phyloP scores from a whole-genome alignment of 345 rosid genomes.

The Dovyalis caffra region DNA sequence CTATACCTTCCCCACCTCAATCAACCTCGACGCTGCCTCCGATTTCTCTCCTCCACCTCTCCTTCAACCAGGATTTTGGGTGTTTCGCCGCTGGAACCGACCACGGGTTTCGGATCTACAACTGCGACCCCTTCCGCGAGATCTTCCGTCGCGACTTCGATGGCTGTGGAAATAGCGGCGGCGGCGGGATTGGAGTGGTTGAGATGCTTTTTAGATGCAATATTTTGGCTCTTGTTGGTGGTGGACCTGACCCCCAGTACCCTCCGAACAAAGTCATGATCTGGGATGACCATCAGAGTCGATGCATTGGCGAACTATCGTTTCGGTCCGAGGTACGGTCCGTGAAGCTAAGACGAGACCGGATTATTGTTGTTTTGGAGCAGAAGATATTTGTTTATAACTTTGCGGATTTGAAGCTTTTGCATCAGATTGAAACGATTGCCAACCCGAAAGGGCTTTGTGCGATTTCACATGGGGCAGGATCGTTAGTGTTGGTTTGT shows the following conservation, averaged over 20 bases:
- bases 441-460: conserved; percentile 89
- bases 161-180: conserved; percentile 24
- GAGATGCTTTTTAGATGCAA: conserved; percentile 94
- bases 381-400: conserved; percentile 88
- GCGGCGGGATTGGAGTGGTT: conserved; percentile 69
- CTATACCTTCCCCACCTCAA: conserved; percentile 19
- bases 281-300: conserved; percentile 91
- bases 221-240: conserved; percentile 88
- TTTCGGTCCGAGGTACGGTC: conserved; percentile 87
- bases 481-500: conserved; percentile 75
- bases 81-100: conserved; percentile 91
- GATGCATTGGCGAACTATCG: conserved; percentile 83
- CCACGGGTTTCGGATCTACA: conserved; percentile 89
- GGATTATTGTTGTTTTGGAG: conserved; percentile 72
- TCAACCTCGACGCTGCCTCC: conserved; percentile 17
- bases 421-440: conserved; percentile 90
- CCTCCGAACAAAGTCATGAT: conserved; percentile 86
- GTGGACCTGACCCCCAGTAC: conserved; percentile 83
- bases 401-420: conserved; percentile 71
- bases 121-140: conserved; percentile 93
- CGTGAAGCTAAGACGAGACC: conserved; percentile 72
- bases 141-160: conserved; percentile 89
- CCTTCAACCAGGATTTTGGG: conserved; percentile 84
- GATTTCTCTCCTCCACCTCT: conserved; percentile 59
- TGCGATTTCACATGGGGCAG: conserved; percentile 79